Conservation (phyloP, 1,139 yeast genomes). For the Scheffersomyces insectosa region DNA sequence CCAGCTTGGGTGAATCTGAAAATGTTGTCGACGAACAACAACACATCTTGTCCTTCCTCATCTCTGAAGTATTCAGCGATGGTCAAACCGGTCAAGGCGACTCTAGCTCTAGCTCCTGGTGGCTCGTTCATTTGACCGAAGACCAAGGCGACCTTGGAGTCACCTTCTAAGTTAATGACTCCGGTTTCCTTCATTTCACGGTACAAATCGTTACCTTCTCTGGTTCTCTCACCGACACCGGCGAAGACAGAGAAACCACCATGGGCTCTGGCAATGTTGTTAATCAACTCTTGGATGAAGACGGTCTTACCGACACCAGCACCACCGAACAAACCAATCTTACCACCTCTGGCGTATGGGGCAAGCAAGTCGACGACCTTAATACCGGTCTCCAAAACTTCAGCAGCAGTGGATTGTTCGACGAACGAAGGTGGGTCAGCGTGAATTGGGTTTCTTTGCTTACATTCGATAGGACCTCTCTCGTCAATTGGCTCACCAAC, state of each 20-base stretch:
- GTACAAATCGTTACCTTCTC: slow-evolving; percentile 99
- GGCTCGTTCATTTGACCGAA: slow-evolving; percentile 99
- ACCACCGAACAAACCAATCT: slow-evolving; percentile 99
- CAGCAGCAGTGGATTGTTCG: slow-evolving; percentile 97
- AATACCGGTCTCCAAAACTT: slow-evolving; percentile 98
- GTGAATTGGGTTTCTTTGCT: slow-evolving; percentile 95
- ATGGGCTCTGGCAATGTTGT: slow-evolving; percentile 99
- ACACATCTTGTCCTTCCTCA: slow-evolving; percentile 99
- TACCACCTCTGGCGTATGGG: slow-evolving; percentile 99
- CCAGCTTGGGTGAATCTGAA: slow-evolving; percentile 99
- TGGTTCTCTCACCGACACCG: slow-evolving; percentile 99
- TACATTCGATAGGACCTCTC: slow-evolving; percentile 96
- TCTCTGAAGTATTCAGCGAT: slow-evolving; percentile 99
- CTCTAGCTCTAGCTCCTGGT: slow-evolving; percentile 99
- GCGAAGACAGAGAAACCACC: slow-evolving; percentile 99
- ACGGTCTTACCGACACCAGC: slow-evolving; percentile 99
- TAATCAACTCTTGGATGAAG: slow-evolving; percentile 98
- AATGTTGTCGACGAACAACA: slow-evolving; percentile 99
- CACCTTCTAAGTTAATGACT: slow-evolving; percentile 99
- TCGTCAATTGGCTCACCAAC: slow-evolving; percentile 99
- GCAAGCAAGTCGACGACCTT: slow-evolving; percentile 99
- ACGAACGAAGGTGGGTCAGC: slow-evolving; percentile 95
- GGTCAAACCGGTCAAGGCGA: slow-evolving; percentile 99
- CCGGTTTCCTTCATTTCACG: slow-evolving; percentile 99
- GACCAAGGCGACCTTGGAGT: slow-evolving; percentile 98